Base-by-base conservation (phyloP, 768 basidiomycete species). In the Jaapia argillacea region DNA sequence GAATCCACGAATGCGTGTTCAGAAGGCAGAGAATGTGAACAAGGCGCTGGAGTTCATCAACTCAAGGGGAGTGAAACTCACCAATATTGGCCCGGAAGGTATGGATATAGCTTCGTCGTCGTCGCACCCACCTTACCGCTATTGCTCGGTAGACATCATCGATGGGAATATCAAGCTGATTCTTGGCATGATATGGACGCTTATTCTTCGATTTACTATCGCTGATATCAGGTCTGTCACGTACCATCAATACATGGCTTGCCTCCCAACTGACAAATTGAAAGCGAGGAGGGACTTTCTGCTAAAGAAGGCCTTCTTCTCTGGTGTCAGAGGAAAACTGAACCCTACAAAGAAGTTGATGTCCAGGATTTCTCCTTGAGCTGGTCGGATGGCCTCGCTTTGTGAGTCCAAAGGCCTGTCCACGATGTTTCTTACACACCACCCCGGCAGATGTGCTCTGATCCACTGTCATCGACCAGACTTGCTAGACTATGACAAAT, bases 141-240 rank as follows among this genome's bases (percentile, higher is more conserved):
- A 50, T 25, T 24, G 31, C 3, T 43, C 27, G 40, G n/a, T 47
- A 93, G 94, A 98, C 61, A 96, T 98, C 58, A 92, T 99, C 45
- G 96, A 99, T 60, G 93, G 93, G n/a, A 96, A 94, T 60, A 63
- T 93, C 50, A 99, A 98, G 64, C 83, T 99, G 44, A 97, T 94
- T 41, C 76, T 98, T n/a, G 93, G 91, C 24, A 90, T 93, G 93
- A 97, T 99, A 51, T 98, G 96, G 96, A 94, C 90, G 0, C 74
- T 98, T 27, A 92, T 99, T 55, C 73, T 98, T 24, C 84, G 94
- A 10, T 98, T 98, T 62, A 96, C 93, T 4, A 98, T 99, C 50
- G 93, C 96, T 20, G 92, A 93, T 54, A 98, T 99, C 68, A 96
- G 83, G 93, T 92, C 50, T 47, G 79, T 65, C 22, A 13, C 14